A percentile compares a stretch with the other conserved stretches of the same genome.
Conservation (phyloP, 768 basidiomycete species). For the Roridomyces roridus region DNA sequence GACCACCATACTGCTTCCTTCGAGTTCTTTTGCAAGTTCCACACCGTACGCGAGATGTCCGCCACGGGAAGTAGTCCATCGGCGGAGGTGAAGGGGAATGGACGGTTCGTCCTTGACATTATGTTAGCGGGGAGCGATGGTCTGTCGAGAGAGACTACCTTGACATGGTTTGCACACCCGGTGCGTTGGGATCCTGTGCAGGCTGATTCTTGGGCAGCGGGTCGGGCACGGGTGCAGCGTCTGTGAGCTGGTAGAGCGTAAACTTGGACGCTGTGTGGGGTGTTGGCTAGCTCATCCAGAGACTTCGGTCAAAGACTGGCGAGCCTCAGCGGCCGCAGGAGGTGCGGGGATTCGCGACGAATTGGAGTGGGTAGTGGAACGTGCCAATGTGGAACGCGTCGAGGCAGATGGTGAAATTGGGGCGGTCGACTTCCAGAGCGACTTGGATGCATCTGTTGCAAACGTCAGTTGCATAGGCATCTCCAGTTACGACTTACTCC, state of each 20-base stretch:
- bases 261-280: constrained; percentile 13
- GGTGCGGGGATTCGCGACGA: constrained; percentile 5
- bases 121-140: too few species aligned
- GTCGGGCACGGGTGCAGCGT: not conserved
- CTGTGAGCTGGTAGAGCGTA: constrained; percentile 10
- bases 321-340: not conserved
- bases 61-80: constrained; percentile 2
- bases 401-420: constrained; percentile 7
- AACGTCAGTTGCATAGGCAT: not conserved
- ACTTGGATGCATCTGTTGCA: not conserved
- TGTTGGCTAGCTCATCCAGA: not conserved
- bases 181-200: not conserved
- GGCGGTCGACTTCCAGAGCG: not conserved
- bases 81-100: constrained; percentile 1
- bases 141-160: too few species aligned
- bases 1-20: not conserved
- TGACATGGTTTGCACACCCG: constrained; percentile 6
- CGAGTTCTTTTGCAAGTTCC: not conserved
- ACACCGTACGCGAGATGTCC: constrained; percentile 3
- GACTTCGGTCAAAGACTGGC: not conserved
- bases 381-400: constrained; percentile 14
- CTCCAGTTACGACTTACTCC: not conserved
- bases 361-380: not conserved
- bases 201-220: constrained; percentile 5
- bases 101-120: constrained; percentile 10